Base-by-base conservation (phyloP, 2,329 filamentous ascomycete species). In the Penicillium janthinellum region DNA sequence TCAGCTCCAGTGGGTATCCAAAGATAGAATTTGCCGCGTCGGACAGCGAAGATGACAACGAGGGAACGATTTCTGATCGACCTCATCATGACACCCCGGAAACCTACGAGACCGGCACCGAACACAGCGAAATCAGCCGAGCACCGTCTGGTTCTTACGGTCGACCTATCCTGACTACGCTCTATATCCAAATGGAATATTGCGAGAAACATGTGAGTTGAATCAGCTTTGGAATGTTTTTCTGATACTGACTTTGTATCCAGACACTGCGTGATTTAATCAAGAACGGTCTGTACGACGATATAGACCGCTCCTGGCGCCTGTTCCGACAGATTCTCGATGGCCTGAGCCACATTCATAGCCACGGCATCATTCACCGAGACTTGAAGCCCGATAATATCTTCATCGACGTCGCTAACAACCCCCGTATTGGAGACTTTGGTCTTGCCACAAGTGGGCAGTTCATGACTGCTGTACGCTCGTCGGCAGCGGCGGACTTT, bases 111-210 rank as follows among this genome's bases (percentile, higher is more conserved):
- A 67, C 65, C 0, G 67, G 62, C 39, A 67, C 70, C 5, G 66
- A 74, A 28, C 37, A 15, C 15, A 53, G 51, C 20, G 77, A 79
- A 48, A 67, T 76, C 65, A 77, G 64, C 63, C 73, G 79, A 11
- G 74, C 76, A 48, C 75, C 77, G 54, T 82, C 81, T 17, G 79
- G 78, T 54, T 82, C 82, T 14, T 76, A 78, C 56, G 78, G 79
- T 20, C 81, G 84, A 57, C 81, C 85, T 4, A 84, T 85, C 61
- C 86, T 85, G 54, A 93, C 90, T 0, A 88, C 93, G 6, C 83
- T 99, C 44, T 99, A 97, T 73, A 98, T 99, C 57, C 95, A 96
- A 61, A 99, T 99, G 95, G 95, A 99, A 73, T 96, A 97, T 67
- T 99, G 95, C 71, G 94, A 98, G 73, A 95, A 94, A 72, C 86